phyloP scores from a whole-genome alignment of 1,284 basidiomycete genomes.

The Irpex rosettiformis region DNA sequence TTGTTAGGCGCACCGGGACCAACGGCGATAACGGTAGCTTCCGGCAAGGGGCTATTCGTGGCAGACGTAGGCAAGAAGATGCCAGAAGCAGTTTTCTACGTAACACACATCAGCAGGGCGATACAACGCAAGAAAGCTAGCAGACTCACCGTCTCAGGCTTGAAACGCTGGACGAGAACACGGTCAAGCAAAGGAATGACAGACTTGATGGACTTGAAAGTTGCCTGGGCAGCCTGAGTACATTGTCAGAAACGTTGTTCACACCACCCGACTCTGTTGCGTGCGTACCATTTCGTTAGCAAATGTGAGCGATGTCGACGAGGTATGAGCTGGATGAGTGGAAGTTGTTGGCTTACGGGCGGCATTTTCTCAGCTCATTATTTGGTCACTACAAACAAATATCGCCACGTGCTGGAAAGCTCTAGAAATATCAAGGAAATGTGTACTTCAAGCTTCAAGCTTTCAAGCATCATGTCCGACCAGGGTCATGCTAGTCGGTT shows the following conservation, averaged over 20 bases:
- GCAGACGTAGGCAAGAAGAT: slow-evolving; percentile 92
- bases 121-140: neutral
- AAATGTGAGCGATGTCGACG: neutral
- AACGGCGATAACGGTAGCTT: slow-evolving; percentile 94
- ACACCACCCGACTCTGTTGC: neutral
- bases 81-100: slow-evolving; percentile 90
- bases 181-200: slow-evolving; percentile 93
- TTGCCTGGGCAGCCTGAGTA: slow-evolving; percentile 66
- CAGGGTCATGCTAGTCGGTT: neutral
- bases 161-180: slow-evolving; percentile 96
- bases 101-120: neutral
- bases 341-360: slow-evolving; percentile 2
- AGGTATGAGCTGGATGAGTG: slow-evolving; percentile 8
- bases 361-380: slow-evolving; percentile 24
- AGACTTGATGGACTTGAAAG: slow-evolving; percentile 93
- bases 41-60: slow-evolving; percentile 83
- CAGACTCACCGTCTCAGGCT: slow-evolving; percentile 77
- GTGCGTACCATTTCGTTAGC: slow-evolving; percentile 16
- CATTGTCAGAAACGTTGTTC: neutral
- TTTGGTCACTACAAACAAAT: slow-evolving; percentile 30
- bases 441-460: too few species aligned
- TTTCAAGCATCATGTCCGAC: neutral
- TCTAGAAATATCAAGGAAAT: slow-evolving; percentile 24
- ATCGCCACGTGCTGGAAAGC: slow-evolving; percentile 21
- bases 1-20: slow-evolving; percentile 92